Evolutionary conservation across 2,329 filamentous ascomycete species (phyloP).

Genomic region (Torrubiellomyces zombiae): DNA sequence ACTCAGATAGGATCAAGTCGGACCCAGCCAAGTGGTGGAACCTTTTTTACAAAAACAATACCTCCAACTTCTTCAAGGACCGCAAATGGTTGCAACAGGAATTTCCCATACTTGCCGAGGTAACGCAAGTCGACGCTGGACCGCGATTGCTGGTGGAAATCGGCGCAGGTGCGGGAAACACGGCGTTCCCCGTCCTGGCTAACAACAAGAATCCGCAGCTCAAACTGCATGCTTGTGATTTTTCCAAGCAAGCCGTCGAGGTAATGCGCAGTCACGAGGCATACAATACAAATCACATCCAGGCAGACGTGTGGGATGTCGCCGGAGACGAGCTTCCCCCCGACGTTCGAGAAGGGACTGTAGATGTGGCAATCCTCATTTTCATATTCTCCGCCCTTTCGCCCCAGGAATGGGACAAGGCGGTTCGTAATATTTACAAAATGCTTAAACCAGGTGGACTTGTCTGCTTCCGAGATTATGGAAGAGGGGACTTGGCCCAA

Average conservation of each 20-base stretch:
- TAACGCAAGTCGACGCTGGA: conserved; percentile 56
- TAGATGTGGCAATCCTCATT: conserved; percentile 86
- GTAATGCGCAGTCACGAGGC: conserved; percentile 69
- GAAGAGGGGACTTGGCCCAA: conserved; percentile 85
- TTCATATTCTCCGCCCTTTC: conserved; percentile 93
- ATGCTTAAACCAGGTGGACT: conserved; percentile 85
- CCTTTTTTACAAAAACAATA: conserved; percentile 94
- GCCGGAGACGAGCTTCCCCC: conserved; percentile 59
- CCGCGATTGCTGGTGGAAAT: conserved; percentile 67
- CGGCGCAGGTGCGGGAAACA: conserved; percentile 90
- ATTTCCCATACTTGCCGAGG: conserved; percentile 70
- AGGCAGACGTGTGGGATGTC: conserved; percentile 91
- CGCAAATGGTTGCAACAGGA: conserved; percentile 95
- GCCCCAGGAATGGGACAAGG: conserved; percentile 68
- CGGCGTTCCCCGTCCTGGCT: conserved; percentile 76
- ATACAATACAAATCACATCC: conserved; percentile 56
- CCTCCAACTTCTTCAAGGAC: conserved; percentile 96
- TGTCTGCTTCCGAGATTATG: conserved; percentile 92
- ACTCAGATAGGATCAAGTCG: conserved; percentile 61
- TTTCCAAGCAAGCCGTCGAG: conserved; percentile 86
- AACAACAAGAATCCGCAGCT: conserved; percentile 70
- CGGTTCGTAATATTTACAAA: conserved; percentile 63
- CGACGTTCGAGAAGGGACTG: conserved; percentile 56
- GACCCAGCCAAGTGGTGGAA: conserved; percentile 97
- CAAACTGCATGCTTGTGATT: conserved; percentile 87